Evolutionary conservation across 345 rosid genomes (phyloP).

Genomic region (Durio zibethinus): DNA sequence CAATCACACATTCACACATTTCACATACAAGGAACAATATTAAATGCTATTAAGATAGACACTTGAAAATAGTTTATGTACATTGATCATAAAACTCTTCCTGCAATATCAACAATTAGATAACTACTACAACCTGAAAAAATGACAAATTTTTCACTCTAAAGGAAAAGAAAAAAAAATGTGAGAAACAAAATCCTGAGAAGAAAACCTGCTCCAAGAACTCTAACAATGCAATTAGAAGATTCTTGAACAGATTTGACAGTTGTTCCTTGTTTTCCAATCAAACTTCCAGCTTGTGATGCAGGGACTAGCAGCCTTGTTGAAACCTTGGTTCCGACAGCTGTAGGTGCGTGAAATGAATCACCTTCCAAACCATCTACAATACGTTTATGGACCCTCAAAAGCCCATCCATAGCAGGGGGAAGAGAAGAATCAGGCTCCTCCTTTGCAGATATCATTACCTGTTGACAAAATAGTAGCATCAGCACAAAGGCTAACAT

Average conservation of each 20-base stretch:
- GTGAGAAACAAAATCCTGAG: not conserved
- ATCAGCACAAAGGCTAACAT: slow-evolving; percentile 13
- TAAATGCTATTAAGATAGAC: not conserved
- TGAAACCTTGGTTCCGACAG: slow-evolving; percentile 60
- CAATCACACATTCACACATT: too few species aligned
- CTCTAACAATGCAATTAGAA: slow-evolving; percentile 82
- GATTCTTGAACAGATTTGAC: slow-evolving; percentile 96
- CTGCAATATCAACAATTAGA: not conserved
- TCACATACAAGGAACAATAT: not conserved
- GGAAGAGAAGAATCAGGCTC: slow-evolving; percentile 92
- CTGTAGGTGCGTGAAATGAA: slow-evolving; percentile 56
- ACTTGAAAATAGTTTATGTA: not conserved
- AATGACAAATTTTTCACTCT: not conserved
- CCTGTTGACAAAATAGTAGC: slow-evolving; percentile 43
- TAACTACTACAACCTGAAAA: not conserved
- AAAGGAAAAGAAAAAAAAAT: not conserved
- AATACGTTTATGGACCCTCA: slow-evolving; percentile 91
- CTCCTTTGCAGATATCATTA: slow-evolving; percentile 97
- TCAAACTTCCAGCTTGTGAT: slow-evolving; percentile 97
- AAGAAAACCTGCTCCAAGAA: slow-evolving; percentile 82
- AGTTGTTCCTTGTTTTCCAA: slow-evolving; percentile 94
- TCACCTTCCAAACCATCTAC: slow-evolving; percentile 90
- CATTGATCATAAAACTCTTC: not conserved
- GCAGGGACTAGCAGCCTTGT: slow-evolving; percentile 96
- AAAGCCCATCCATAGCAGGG: slow-evolving; percentile 96